Base-by-base conservation (phyloP, 73 alveolate genomes). In the Stentor roeselii region DNA sequence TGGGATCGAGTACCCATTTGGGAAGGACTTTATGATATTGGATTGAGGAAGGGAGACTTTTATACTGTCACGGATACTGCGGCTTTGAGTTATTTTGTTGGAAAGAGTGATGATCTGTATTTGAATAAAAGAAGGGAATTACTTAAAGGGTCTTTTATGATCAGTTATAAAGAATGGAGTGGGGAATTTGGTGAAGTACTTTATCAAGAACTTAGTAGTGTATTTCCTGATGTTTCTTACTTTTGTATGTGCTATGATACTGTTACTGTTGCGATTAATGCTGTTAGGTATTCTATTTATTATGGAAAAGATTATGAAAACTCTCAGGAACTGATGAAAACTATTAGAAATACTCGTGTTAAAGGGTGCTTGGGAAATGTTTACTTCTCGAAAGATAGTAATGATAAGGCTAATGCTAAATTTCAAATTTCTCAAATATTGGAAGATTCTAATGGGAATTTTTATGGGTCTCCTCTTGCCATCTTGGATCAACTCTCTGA, bases 11-110 rank as follows among this genome's bases (percentile, higher is more conserved):
- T 6, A 50, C 67, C 21, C 21, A 50, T 50, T 11, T 50, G 67
- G 67, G 67, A 50, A 50, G 67, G 67, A 11, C 67, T 50, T 50
- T 50, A 50, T 50, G 67, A 50, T 50, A 50, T 50, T 11, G 67
- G 67, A 11, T 21, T 50, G 21, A 50, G 67, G 21, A 50, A 21
- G 21, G 67, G 67, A 50, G 67, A 50, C 21, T 50, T 50, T 50
- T 11, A 11, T 11, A 50, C 67, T 11, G 6, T 50, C 6, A 50
- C 30, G 30, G 67, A 50, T 11, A 50, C 30, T 21, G 67, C 67
- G 6, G 21, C 21, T 11, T 11, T 50, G 21, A 50, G 30, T 11
- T 50, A 50, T 21, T 50, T 50, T 11, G 21, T 21, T 11, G 67
- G 67, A 11, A 40, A 67, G 37, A 21, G 6, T 11, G 67, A 50